Conservation (phyloP, 306 rosid species). For the Rubus parviflorus region DNA sequence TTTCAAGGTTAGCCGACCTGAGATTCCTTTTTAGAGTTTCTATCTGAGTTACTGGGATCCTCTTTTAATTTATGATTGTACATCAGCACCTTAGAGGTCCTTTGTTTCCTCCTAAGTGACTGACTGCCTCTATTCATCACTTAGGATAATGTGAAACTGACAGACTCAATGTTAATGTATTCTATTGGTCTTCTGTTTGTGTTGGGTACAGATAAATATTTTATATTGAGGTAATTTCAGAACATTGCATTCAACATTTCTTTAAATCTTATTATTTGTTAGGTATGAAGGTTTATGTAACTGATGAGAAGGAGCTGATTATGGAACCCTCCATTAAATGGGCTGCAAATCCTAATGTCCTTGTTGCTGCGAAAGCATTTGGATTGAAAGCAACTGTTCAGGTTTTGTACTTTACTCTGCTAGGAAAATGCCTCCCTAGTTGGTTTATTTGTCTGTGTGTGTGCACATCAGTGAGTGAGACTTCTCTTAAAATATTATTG, state of each 20-base stretch:
- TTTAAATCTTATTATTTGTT: conserved; percentile 15
- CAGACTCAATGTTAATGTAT: background rate
- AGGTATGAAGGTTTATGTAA: conserved; percentile 88
- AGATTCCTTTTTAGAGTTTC: conserved; percentile 13
- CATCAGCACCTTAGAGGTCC: conserved; percentile 13
- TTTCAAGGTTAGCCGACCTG: conserved; percentile 66
- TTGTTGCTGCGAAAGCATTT: conserved; percentile 70
- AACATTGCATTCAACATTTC: background rate
- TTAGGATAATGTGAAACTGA: conserved; percentile 10
- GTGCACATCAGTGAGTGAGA: conserved; percentile 4
- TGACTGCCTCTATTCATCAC: background rate
- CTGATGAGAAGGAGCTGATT: conserved; percentile 94
- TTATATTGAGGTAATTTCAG: background rate
- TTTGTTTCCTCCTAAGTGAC: conserved; percentile 5
- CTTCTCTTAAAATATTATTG: conserved; percentile 23
- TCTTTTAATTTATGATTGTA: background rate
- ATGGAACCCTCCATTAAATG: conserved; percentile 90
- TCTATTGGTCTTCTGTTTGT: conserved; percentile 2
- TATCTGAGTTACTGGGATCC: background rate
- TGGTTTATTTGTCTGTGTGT: conserved; percentile 18
- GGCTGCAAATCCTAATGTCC: conserved; percentile 91
- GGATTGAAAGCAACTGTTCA: conserved; percentile 90
- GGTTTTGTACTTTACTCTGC: conserved; percentile 34
- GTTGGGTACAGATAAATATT: background rate
- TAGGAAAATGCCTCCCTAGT: background rate